Evolutionary conservation across 768 basidiomycete species (phyloP).

Genomic region (Naganishia randhawae): DNA sequence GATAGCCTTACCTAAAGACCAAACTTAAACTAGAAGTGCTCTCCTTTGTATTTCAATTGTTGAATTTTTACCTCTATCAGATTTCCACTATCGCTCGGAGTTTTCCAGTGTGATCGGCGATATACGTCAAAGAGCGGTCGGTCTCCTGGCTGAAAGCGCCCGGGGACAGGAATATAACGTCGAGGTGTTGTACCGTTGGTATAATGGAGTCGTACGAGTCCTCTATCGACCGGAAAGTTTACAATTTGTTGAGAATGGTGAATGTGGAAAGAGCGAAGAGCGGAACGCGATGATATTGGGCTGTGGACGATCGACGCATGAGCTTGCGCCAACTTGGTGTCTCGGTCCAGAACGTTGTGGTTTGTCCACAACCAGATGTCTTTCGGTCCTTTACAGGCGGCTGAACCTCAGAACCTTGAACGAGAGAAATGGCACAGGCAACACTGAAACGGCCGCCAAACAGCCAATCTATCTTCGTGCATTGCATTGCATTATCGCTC

Average conservation of each 20-base stretch:
- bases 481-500: constrained; percentile 1
- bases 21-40: not conserved
- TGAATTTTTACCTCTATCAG: constrained; percentile 4
- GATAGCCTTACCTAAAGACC: not conserved
- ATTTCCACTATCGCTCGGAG: not conserved
- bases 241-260: not conserved
- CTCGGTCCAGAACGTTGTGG: no score
- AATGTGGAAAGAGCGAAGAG: not conserved
- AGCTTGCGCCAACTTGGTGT: no score
- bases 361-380: no score
- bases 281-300: not conserved
- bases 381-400: no score
- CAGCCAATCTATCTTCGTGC: not conserved
- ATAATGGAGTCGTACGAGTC: not conserved
- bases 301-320: constrained; percentile 3
- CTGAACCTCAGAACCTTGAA: no score
- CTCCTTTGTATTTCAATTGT: not conserved
- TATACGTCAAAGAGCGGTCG: not conserved
- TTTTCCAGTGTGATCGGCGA: not conserved
- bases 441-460: not conserved
- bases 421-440: no score
- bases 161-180: not conserved
- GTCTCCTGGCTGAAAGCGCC: not conserved
- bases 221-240: not conserved
- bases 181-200: not conserved